Evolutionary conservation across 208 protist genomes (phyloP).

Genomic region (Phytomonas francai): DNA sequence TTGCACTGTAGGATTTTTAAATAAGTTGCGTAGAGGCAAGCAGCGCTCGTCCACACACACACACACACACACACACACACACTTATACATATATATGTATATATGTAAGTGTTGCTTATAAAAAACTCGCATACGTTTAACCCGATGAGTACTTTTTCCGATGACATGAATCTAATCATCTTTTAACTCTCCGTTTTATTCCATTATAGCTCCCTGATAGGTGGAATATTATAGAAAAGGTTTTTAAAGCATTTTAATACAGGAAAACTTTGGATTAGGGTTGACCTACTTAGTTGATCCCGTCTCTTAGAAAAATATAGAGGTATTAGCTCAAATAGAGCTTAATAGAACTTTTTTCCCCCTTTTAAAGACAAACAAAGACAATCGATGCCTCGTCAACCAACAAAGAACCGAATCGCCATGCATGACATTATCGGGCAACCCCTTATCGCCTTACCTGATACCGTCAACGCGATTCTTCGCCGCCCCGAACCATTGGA

Average conservation of each 20-base stretch:
- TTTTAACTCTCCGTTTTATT: background rate
- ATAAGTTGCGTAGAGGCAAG: background rate
- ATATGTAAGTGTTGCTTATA: background rate
- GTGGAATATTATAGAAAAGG: background rate
- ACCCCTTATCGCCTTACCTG: slow-evolving; percentile 58
- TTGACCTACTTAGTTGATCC: background rate
- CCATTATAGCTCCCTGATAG: background rate
- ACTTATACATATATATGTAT: background rate
- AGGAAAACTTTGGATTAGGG: background rate
- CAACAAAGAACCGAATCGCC: slow-evolving; percentile 80
- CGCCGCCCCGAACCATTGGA: slow-evolving; percentile 70
- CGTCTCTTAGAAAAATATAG: background rate
- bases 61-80: too few species aligned
- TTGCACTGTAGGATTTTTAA: background rate
- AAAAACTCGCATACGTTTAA: background rate
- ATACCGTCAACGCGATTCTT: slow-evolving; percentile 76
- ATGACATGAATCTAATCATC: background rate
- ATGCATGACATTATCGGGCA: slow-evolving; percentile 87
- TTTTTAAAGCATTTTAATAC: background rate
- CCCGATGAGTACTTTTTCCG: background rate
- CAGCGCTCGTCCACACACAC: background rate
- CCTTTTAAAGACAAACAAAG: background rate
- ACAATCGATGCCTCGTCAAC: slow-evolving; percentile 41
- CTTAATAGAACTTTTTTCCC: background rate
- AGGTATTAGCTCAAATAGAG: slow-evolving; percentile 10